Evolutionary conservation across 2,329 filamentous ascomycete genomes (phyloP).

Genomic region (Aspergillus uvarum): DNA sequence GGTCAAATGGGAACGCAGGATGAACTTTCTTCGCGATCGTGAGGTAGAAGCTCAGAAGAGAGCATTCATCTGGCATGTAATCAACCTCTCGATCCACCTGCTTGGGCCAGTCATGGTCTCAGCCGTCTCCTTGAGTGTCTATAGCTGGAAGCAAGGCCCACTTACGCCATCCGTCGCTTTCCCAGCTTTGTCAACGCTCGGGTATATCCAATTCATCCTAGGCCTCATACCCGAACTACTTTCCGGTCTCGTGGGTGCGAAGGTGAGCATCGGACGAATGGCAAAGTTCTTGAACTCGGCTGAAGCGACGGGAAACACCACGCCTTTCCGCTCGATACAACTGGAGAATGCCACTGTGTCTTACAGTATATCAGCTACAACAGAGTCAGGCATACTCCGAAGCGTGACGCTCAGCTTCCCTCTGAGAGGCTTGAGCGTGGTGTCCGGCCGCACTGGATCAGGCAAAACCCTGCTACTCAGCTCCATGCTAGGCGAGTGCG

Average conservation of each 20-base stretch:
- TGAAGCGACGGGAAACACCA: slow-evolving; percentile 40
- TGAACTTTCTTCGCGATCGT: slow-evolving; percentile 62
- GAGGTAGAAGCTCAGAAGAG: slow-evolving; percentile 68
- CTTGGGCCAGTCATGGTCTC: slow-evolving; percentile 71
- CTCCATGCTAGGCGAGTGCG: slow-evolving; percentile 72
- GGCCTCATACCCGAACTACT: slow-evolving; percentile 72
- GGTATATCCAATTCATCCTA: slow-evolving; percentile 67
- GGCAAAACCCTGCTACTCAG: slow-evolving; percentile 76
- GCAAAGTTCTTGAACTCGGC: slow-evolving; percentile 68
- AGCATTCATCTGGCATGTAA: slow-evolving; percentile 63
- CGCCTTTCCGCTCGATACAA: slow-evolving; percentile 57
- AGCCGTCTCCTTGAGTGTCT: slow-evolving; percentile 67
- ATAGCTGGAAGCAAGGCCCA: slow-evolving; percentile 61
- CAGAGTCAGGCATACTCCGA: background rate
- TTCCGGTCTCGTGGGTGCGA: slow-evolving; percentile 67
- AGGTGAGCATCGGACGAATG: slow-evolving; percentile 68
- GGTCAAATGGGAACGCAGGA: slow-evolving; percentile 70
- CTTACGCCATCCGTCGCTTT: slow-evolving; percentile 73
- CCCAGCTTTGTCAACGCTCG: slow-evolving; percentile 70
- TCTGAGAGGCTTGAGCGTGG: slow-evolving; percentile 66
- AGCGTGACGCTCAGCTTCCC: slow-evolving; percentile 60
- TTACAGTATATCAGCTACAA: background rate
- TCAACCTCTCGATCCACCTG: slow-evolving; percentile 68
- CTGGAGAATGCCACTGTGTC: slow-evolving; percentile 66
- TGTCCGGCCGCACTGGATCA: slow-evolving; percentile 74